Percentiles rank a stretch among this genome's conserved stretches.
Conservation (phyloP, 164 flowering plant species). For the Liquidambar formosana region DNA sequence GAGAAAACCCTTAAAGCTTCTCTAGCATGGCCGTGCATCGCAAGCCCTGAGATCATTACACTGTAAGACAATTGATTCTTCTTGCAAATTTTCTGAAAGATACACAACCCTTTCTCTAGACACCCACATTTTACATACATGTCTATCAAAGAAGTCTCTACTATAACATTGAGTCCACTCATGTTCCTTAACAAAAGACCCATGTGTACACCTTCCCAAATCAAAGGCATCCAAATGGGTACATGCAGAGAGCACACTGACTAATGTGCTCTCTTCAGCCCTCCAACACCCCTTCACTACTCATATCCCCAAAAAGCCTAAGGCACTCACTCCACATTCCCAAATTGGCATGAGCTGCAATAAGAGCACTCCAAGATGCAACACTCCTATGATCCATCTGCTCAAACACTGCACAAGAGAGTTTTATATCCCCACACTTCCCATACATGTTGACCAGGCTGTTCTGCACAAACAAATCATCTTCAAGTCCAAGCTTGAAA, state of each 20-base stretch:
- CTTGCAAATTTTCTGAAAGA: constrained; percentile 48
- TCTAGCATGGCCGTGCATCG: constrained; percentile 58
- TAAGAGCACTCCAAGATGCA: constrained; percentile 87
- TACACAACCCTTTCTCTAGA: constrained; percentile 43
- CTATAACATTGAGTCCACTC: constrained; percentile 52
- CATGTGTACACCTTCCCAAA: constrained; percentile 66
- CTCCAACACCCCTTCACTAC: constrained; percentile 42
- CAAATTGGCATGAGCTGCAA: constrained; percentile 62
- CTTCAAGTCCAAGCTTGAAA: constrained; percentile 57
- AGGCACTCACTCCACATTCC: constrained; percentile 68
- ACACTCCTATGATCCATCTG: constrained; percentile 48
- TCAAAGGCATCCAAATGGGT: constrained; percentile 62
- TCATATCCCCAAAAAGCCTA: constrained; percentile 53
- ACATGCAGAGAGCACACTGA: constrained; percentile 70
- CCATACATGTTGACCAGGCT: constrained; percentile 86
- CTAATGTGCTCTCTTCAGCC: constrained; percentile 74
- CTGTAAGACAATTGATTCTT: constrained; percentile 57
- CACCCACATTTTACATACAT: constrained; percentile 82
- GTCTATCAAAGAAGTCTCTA: constrained; percentile 69
- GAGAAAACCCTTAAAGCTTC: constrained; percentile 60
- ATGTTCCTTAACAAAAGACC: constrained; percentile 55
- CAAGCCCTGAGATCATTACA: constrained; percentile 76
- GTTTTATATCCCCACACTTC: constrained; percentile 48
- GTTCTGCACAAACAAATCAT: constrained; percentile 72
- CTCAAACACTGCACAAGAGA: constrained; percentile 53